Evolutionary conservation across 352 stramenopile genomes (phyloP), one percentile per base, ranked within the genome.

Genomic region (Phytophthora pinifolia): DNA sequence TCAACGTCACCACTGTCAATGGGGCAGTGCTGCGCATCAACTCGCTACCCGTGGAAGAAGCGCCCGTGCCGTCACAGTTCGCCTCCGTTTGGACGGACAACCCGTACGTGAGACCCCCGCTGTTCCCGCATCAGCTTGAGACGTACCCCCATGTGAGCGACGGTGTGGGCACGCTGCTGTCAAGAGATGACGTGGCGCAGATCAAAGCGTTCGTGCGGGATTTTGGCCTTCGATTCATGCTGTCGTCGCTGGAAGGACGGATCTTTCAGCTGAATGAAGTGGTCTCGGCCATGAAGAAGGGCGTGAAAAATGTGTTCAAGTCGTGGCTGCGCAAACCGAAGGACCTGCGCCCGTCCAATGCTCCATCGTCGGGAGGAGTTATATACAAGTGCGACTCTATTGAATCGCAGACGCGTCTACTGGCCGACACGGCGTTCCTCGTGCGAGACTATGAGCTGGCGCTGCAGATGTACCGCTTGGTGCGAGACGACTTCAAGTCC

Each of bases 241-340:
- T 97, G 14, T 82, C 84, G 3, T 69, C 78, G 30, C 75, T 97
- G 9, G 89, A 97, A 45, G 54, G 76, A 33, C 88, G 86, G 6
- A 83, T 97, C 22, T 81, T 87, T 17, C 79, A 90, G 50, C 60
- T 97, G 3, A 96, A 97, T 52, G 80, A 94, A 49, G 72, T 87
- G 22, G 88, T 97, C 6, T 94, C 85, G 4, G 88, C 83, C 6
- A 91, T 90, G 71, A 92, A 94, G 37, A 97, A 97, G 44, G 89
- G 89, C 29, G 83, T 97, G 39, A 96, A 96, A 56, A 97, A 97
- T 47, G 81, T 96, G 15, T 88, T 96, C 54, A 95, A 95, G 65
- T 96, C 83, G 38, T 96, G 88, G 86, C 66, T 93, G 35, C 86
- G 83, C n/a, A 96, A 96, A 59, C 84, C 87, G 3, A 91, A 93